A percentile compares a stretch with the other conserved stretches of the same genome.
Conservation (phyloP, 164 flowering plant genomes). For the Tinospora cordifolia region DNA sequence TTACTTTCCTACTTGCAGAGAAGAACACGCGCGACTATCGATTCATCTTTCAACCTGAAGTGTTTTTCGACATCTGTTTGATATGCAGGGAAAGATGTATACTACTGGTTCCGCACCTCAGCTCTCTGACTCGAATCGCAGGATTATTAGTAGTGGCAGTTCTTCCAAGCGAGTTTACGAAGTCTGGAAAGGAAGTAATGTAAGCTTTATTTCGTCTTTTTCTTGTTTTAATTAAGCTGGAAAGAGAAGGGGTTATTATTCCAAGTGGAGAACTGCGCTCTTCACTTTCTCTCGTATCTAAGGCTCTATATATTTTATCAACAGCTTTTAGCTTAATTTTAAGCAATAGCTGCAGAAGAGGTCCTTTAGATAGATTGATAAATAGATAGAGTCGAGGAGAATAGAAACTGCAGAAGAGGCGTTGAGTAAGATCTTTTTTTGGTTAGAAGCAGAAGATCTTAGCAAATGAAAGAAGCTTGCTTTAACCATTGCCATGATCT, state of each 20-base stretch:
- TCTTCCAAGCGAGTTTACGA: constrained; percentile 22
- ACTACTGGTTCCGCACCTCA: constrained; percentile 18
- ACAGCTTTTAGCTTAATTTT: no score
- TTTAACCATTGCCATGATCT: no score
- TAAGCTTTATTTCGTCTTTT: constrained; percentile 10
- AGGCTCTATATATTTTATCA: no score
- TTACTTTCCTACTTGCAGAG: neutral
- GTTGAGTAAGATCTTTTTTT: no score
- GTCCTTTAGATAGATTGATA: no score
- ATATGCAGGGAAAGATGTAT: constrained; percentile 18
- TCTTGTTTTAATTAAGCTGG: neutral
- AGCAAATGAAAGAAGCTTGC: no score
- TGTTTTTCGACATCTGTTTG: neutral
- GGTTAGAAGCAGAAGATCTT: no score
- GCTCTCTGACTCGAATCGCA: constrained; percentile 23
- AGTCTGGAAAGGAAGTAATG: constrained; percentile 37
- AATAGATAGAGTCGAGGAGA: no score
- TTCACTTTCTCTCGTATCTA: neutral
- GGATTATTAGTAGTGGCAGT: constrained; percentile 17
- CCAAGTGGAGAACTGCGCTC: neutral
- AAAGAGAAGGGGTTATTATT: neutral
- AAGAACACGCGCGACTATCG: neutral
- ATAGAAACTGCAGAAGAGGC: no score
- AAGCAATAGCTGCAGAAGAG: no score
- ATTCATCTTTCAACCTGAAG: neutral